Percentiles rank a stretch among this genome's conserved stretches.
phyloP scores from a whole-genome alignment of 495 filamentous ascomycete species.

The Daldinia concentrica region DNA sequence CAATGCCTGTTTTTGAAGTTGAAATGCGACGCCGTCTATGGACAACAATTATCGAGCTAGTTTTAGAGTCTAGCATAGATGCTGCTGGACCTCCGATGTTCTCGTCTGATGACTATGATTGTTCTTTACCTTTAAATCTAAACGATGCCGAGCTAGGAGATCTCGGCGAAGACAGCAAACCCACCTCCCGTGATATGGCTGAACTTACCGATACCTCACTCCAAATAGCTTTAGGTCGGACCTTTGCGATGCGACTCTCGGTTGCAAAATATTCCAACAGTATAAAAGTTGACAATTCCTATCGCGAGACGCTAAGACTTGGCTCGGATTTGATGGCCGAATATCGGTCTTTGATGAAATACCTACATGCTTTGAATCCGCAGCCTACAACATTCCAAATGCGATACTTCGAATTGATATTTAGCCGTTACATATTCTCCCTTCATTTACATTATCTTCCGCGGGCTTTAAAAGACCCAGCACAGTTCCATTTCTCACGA shows the following conservation, averaged over 20 bases:
- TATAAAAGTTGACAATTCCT: constrained; percentile 39
- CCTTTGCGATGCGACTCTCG: constrained; percentile 47
- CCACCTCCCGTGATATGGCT: background rate
- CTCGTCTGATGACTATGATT: constrained; percentile 65
- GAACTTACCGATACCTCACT: constrained; percentile 46
- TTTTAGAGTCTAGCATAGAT: constrained; percentile 67
- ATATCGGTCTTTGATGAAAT: constrained; percentile 40
- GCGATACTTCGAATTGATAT: constrained; percentile 51
- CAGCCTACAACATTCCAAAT: constrained; percentile 51
- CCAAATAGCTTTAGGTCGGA: constrained; percentile 50
- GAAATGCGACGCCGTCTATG: constrained; percentile 73
- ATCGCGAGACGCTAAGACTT: constrained; percentile 48
- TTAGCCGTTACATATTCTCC: constrained; percentile 66
- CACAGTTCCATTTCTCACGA: constrained; percentile 54
- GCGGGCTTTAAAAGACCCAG: constrained; percentile 49
- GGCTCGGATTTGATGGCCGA: constrained; percentile 48
- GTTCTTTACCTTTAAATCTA: constrained; percentile 62
- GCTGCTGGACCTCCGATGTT: constrained; percentile 67
- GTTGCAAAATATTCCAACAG: constrained; percentile 51
- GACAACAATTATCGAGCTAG: constrained; percentile 70
- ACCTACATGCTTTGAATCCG: constrained; percentile 45
- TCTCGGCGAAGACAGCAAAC: background rate
- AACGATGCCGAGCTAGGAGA: constrained; percentile 55
- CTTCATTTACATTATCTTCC: constrained; percentile 53
- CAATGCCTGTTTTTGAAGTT: constrained; percentile 58